Base-by-base conservation (phyloP, 768 basidiomycete genomes). In the Xerocomus spinulosus region DNA sequence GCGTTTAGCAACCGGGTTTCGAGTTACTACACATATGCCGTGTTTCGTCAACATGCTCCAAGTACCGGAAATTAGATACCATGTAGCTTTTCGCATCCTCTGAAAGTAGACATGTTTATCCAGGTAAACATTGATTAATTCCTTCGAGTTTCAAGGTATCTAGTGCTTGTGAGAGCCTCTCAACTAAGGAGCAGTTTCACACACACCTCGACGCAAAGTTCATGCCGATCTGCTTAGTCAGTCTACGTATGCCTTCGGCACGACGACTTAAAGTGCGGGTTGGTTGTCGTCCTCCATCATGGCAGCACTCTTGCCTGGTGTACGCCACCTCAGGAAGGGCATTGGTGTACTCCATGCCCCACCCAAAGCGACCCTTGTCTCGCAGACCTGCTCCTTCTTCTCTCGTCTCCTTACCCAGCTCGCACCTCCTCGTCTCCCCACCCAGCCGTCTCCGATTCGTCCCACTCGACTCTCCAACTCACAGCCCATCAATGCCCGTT, bases 331-430 rank as follows among this genome's bases (percentile, higher is more conserved):
- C 30, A 61, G 46, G 49, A 56, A 52, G 50, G 58, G 63, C 3
- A 43, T 68, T 9, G 55, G 57, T 18, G 14, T 56, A 7, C 20
- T 9, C 15, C 23, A 46, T 37, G 8, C 17, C 24, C 13, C 28
- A 24, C 30, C 32, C 46, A 39, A 29, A 24, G 17, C 20, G 3
- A 29, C 36, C 42, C 29, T 48, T 71, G 26, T 84, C 48, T 69
- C 71, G 15, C 71, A 77, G 34, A 76, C 85, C 14, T 78, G 74
- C 48, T 74, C 73, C n/a, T 49, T 85, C 29, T 55, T 87, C 39
- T 68, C 78, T 38, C 74, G 71, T 29, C 73, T 87, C 50, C 73
- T 83, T 47, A 68, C 75, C 10, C 74, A 79, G 42, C 61, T 55
- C 20, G 52, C 70, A 36, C 68, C 62, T 68, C 54, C 38, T 63